Base-by-base conservation (phyloP, 306 rosid genomes). In the Mimosa pudica region DNA sequence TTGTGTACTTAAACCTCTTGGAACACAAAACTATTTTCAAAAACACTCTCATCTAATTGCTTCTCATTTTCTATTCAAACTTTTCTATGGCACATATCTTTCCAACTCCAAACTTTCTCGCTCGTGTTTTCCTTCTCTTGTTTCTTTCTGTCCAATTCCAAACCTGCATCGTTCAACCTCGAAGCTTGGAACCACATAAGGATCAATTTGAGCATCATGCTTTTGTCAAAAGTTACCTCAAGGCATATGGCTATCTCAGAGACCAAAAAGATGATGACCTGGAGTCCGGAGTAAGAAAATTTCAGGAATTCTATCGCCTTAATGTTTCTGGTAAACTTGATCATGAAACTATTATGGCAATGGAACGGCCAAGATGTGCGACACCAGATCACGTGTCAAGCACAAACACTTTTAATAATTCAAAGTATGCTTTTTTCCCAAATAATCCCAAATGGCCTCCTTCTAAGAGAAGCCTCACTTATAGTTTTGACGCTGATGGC, bases 301-400 rank as follows among this genome's bases (percentile, higher is more conserved):
- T 38, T 20, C 80, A 68, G 36, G 17, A 18, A 35, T 55, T 0
- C 13, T 81, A 67, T 10, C 24, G 42, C 41, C 54, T 81, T 10
- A 76, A 76, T 6, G 81, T 76, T 24, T 68, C 77, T 13, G 73
- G 81, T 6, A 41, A 30, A 70, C 81, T 82, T 32, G 81, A 77
- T 64, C 54, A 8, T 1, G 51, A 3, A 0, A 82, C 81, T 36
- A 32, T 32, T 1, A 18, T 32, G 6, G 33, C 44, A 42, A 77
- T 77, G 18, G 11, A 10, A 41, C 9, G 45, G 12, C 81, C 77
- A 0, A 20, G 80, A 14, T 75, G 77, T 81, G 84, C 80, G 0
- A 45, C 60, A 10, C 52, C 80, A 7, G 73, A 75, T 38, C 10
- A 16, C 12, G 2, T 5, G 24, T 13, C 55, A 2, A 36, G 42